Base-by-base conservation (phyloP, 441 rosid species). In the Euphorbia corollata region DNA sequence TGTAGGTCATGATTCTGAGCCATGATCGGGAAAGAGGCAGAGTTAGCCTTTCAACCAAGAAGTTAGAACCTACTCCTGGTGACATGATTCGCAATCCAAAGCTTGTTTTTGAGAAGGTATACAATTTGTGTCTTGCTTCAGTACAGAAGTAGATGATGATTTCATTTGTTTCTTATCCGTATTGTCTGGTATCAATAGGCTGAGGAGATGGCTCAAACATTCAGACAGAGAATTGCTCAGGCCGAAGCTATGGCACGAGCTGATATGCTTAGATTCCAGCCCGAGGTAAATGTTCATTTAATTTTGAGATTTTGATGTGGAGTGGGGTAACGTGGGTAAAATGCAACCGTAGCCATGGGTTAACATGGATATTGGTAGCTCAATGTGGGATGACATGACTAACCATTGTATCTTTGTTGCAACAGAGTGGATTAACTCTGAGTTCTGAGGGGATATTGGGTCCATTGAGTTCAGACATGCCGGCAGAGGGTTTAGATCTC, bases 231-330 rank as follows among this genome's bases (percentile, higher is more conserved):
- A 78, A 91, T 91, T 34, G 97, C 99, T 18, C 96, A 89, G 81
- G 97, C 99, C 53, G 99, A 94, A 88, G 96, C 96, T 2, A 94
- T 94, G 99, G 96, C 97, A 65, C 96, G 92, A 51, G 99, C 97
- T 7, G 97, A 91, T 83, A 94, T 91, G 92, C 92, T 94, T 65
- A 88, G 97, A 68, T 91, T 89, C 86, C 96, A 94, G 81, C 97
- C 99, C 15, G 92, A 91, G 96, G 97, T 89, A 84, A 13, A 24
- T 15, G 10, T 71, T 43, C 19, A 23, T 48, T 53, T 34, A 9
- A 24, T 2, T 38, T 16, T 16, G 54, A 45, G 4, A 50, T 18
- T 50, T 50, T 50, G 51, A 43, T 43, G 43, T 39, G 10, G 8
- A 39, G 10, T 5, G 43, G 43, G 9, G 43, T 43, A 43, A 43